A percentile compares a stretch with the other conserved stretches of the same genome.
Evolutionary conservation across 202 grass and related monocot genomes (phyloP).

Genomic region (Setaria italica): DNA sequence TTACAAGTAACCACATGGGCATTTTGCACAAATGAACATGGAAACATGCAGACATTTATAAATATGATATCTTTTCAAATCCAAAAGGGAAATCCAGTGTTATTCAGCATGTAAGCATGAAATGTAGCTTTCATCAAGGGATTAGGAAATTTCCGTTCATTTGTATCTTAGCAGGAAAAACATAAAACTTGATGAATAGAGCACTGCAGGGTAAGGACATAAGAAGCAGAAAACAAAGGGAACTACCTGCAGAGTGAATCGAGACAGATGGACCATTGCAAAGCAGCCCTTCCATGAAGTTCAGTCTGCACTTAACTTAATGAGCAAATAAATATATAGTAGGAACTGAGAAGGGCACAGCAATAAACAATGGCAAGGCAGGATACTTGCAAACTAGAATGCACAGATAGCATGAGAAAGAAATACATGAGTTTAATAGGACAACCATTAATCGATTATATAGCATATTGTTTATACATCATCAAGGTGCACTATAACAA

Average conservation of each 20-base stretch:
- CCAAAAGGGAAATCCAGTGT: background rate
- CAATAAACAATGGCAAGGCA: conserved; percentile 22
- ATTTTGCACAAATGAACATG: background rate
- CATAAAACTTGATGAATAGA: background rate
- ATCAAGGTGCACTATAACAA: background rate
- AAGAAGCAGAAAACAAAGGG: conserved; percentile 3
- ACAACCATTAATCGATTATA: background rate
- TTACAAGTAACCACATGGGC: background rate
- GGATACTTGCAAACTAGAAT: background rate
- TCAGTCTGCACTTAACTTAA: conserved; percentile 67
- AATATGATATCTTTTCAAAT: background rate
- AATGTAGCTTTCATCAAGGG: background rate
- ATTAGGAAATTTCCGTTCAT: background rate
- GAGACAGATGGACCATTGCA: conserved; percentile 88
- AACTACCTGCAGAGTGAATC: conserved; percentile 92
- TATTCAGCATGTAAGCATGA: background rate
- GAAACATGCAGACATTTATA: conserved; percentile 1
- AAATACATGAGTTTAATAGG: conserved; percentile 31
- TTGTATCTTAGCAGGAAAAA: background rate
- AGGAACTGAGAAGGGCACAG: background rate
- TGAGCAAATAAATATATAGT: conserved; percentile 36
- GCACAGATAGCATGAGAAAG: background rate
- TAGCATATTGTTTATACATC: background rate
- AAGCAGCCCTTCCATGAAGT: conserved; percentile 90
- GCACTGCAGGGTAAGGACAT: background rate